These are phyloP conservation scores for Suillus cothurnatus DNA, from an alignment of 768 basidiomycete species.

Conservation along the genomic window DNA sequence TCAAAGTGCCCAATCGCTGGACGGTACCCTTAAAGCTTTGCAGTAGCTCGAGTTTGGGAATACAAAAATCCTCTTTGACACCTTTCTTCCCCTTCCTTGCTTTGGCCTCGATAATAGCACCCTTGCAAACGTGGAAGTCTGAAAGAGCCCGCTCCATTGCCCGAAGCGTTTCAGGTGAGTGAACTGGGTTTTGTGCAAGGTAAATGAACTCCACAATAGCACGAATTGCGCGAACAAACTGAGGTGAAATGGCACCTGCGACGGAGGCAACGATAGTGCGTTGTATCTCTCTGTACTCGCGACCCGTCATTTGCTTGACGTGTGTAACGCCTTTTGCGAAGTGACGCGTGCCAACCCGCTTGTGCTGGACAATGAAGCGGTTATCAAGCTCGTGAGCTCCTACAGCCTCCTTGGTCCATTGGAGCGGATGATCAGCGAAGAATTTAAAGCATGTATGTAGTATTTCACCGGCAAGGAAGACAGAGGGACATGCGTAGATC, in stretches of 20 bases:
- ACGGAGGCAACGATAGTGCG: conserved; percentile 36
- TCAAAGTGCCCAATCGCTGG: conserved; percentile 27
- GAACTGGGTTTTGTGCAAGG: conserved; percentile 32
- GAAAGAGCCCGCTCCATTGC: not conserved
- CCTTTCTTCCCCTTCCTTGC: conserved; percentile 16
- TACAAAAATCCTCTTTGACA: conserved; percentile 25
- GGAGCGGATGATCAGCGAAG: too few relatives aligned
- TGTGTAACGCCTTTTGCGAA: too few relatives aligned
- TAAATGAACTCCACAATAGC: conserved; percentile 41
- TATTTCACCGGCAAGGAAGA: conserved; percentile 38
- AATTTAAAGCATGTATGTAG: too few relatives aligned
- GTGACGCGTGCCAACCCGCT: too few relatives aligned
- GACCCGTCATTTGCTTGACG: conserved; percentile 44
- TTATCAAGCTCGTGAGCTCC: too few relatives aligned
- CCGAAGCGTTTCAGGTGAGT: conserved; percentile 16
- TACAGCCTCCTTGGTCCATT: too few relatives aligned
- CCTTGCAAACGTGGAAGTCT: conserved; percentile 4
- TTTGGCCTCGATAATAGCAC: not conserved
- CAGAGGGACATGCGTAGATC: conserved; percentile 34
- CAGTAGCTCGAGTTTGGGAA: conserved; percentile 44
- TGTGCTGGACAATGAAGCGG: too few relatives aligned
- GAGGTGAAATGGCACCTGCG: conserved; percentile 31
- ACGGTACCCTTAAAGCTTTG: conserved; percentile 28
- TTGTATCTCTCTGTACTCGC: conserved; percentile 41
- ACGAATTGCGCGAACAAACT: conserved; percentile 35